These are phyloP conservation scores for Fomitopsis palustris DNA, from an alignment of 1,284 basidiomycete genomes.

Conservation along the genomic window DNA sequence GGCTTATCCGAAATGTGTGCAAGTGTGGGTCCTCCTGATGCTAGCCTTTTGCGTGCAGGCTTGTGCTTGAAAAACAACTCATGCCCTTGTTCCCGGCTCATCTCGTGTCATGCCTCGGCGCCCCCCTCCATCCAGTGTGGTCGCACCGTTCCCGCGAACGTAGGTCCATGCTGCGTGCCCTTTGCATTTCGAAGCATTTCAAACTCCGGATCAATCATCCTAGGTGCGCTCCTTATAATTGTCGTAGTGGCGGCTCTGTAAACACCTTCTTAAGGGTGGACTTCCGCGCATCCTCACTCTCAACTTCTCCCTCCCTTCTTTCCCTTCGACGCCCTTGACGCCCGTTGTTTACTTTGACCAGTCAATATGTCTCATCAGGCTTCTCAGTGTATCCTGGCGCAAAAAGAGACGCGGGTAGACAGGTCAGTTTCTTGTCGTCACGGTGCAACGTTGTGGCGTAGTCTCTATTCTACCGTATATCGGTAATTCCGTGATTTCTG, in stretches of 20 bases:
- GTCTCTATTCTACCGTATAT: not conserved
- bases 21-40: constrained; percentile 8
- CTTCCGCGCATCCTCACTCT: not conserved
- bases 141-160: constrained; percentile 8
- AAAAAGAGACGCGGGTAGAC: not conserved
- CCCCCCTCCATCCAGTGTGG: not conserved
- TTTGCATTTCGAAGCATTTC: not conserved
- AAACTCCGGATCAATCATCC: constrained; percentile 7
- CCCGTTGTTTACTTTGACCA: not conserved
- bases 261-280: not conserved
- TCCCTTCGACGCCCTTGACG: not conserved
- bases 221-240: constrained; percentile 3
- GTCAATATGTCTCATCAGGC: not conserved
- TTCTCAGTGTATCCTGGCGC: not conserved
- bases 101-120: constrained; percentile 4
- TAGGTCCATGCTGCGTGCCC: constrained; percentile 10
- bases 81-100: not conserved
- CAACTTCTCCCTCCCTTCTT: not conserved
- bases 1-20: not conserved
- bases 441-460: not conserved
- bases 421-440: not conserved
- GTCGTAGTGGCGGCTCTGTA: constrained; percentile 1
- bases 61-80: not conserved
- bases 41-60: not conserved
- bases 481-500: no score